Percentiles rank a stretch among this genome's conserved stretches.
These are phyloP conservation scores for Ogataea philodendri DNA, from an alignment of 805 yeast genomes.

Conservation along the genomic window DNA sequence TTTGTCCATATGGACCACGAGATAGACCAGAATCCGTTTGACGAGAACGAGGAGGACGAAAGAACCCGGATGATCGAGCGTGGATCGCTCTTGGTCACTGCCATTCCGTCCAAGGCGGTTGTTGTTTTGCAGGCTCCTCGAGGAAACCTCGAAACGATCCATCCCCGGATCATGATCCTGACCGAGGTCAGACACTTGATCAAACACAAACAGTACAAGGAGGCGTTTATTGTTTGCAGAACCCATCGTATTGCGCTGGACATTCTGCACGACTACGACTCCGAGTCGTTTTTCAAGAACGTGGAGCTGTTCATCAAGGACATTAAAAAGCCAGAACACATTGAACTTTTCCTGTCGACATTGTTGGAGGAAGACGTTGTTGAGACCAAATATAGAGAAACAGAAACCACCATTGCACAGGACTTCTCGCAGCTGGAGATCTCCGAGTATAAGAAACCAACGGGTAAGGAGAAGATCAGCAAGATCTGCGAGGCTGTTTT, in stretches of 20 bases:
- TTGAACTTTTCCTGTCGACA: constrained; percentile 86
- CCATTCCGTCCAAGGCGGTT: constrained; percentile 77
- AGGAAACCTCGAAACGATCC: constrained; percentile 92
- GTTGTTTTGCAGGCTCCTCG: constrained; percentile 92
- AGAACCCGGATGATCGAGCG: constrained; percentile 86
- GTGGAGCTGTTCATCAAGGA: constrained; percentile 67
- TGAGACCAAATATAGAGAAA: constrained; percentile 76
- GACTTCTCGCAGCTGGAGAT: background rate
- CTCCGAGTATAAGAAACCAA: constrained; percentile 13
- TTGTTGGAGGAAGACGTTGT: constrained; percentile 85
- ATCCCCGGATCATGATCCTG: constrained; percentile 88
- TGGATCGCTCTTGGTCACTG: constrained; percentile 81
- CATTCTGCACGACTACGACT: constrained; percentile 82
- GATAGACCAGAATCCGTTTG: constrained; percentile 20
- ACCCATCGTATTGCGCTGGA: constrained; percentile 91
- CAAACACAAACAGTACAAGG: constrained; percentile 50
- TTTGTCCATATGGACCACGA: constrained; percentile 61
- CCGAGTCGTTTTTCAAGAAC: constrained; percentile 61
- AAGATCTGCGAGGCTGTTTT: constrained; percentile 72
- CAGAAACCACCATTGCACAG: constrained; percentile 30
- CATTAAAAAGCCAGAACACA: constrained; percentile 66
- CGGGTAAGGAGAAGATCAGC: constrained; percentile 54
- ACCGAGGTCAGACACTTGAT: constrained; percentile 77
- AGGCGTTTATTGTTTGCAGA: constrained; percentile 83
- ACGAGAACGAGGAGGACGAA: constrained; percentile 53